Evolutionary conservation across 1,139 yeast species (phyloP).

Genomic region (Scheffersomyces insectosa): DNA sequence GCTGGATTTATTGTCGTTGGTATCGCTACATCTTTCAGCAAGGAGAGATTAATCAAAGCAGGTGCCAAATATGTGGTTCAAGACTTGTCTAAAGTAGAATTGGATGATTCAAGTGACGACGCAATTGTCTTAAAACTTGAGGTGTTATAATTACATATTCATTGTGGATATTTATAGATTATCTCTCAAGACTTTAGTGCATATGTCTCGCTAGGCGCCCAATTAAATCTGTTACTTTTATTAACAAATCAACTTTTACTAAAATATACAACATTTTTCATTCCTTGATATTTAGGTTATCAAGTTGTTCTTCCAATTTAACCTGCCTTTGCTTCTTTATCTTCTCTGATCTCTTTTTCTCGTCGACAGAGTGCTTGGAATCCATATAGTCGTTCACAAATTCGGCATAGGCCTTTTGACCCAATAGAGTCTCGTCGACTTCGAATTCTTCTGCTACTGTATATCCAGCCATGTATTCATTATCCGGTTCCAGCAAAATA

Average conservation of each 20-base stretch:
- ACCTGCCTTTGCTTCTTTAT: slow-evolving; percentile 15
- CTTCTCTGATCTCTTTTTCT: slow-evolving; percentile 15
- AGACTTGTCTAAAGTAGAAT: slow-evolving; percentile 14
- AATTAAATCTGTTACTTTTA: too few relatives aligned
- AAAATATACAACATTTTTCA: too few relatives aligned
- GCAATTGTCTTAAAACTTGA: background rate
- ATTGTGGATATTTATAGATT: too few relatives aligned
- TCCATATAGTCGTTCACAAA: slow-evolving; percentile 12
- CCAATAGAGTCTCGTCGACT: slow-evolving; percentile 8
- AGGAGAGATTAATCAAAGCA: slow-evolving; percentile 16
- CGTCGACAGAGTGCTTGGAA: slow-evolving; percentile 12
- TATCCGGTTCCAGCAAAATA: slow-evolving; percentile 42
- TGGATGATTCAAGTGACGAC: slow-evolving; percentile 1
- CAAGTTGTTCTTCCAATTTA: slow-evolving; percentile 13
- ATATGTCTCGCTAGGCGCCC: too few relatives aligned
- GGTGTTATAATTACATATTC: too few relatives aligned
- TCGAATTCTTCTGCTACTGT: slow-evolving; percentile 3
- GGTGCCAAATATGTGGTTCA: slow-evolving; percentile 21
- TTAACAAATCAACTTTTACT: too few relatives aligned
- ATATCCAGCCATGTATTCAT: slow-evolving; percentile 19
- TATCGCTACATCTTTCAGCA: slow-evolving; percentile 19
- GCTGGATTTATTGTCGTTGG: slow-evolving; percentile 22
- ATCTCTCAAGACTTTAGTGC: too few relatives aligned
- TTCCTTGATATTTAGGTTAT: slow-evolving; percentile 9
- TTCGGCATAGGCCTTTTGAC: slow-evolving; percentile 11